phyloP scores from a whole-genome alignment of 2,329 filamentous ascomycete genomes.

The Aureobasidium sp. region DNA sequence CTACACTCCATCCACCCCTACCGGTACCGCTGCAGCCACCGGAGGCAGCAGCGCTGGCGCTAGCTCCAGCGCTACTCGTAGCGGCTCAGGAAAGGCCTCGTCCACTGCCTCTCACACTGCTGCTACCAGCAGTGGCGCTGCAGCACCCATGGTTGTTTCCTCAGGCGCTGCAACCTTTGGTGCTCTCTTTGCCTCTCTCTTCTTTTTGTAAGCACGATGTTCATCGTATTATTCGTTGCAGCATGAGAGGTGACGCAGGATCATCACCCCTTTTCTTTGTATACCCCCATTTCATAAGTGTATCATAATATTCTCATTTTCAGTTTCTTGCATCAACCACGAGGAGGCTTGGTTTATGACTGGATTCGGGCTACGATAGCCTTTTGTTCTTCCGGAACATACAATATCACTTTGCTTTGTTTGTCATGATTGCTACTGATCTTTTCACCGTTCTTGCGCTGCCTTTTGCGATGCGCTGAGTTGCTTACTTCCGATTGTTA shows the following conservation, averaged over 20 bases:
- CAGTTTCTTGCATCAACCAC: not conserved
- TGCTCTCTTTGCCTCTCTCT: constrained; percentile 7
- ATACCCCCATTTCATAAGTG: not conserved
- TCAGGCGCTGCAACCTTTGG: constrained; percentile 2
- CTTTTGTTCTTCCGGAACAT: not conserved
- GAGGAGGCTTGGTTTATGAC: not conserved
- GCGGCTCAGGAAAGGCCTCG: not conserved
- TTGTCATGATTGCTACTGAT: too few relatives aligned
- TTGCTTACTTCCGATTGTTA: too few relatives aligned
- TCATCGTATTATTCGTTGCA: not conserved
- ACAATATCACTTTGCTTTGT: not conserved
- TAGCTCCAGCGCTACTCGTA: not conserved
- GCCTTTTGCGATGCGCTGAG: too few relatives aligned
- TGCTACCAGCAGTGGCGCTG: not conserved
- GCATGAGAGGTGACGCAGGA: constrained; percentile 4
- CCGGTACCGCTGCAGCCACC: not conserved
- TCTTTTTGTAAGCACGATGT: constrained; percentile 4
- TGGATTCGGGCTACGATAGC: not conserved
- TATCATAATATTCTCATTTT: not conserved
- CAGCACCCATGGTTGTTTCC: not conserved
- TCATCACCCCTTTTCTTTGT: not conserved
- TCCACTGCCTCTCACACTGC: not conserved
- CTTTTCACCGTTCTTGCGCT: not conserved
- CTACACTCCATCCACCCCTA: constrained; percentile 4
- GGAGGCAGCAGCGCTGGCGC: not conserved